Base-by-base conservation (phyloP, 371 early-diverging fungal species). In the Dipsacomyces acuminosporus region DNA sequence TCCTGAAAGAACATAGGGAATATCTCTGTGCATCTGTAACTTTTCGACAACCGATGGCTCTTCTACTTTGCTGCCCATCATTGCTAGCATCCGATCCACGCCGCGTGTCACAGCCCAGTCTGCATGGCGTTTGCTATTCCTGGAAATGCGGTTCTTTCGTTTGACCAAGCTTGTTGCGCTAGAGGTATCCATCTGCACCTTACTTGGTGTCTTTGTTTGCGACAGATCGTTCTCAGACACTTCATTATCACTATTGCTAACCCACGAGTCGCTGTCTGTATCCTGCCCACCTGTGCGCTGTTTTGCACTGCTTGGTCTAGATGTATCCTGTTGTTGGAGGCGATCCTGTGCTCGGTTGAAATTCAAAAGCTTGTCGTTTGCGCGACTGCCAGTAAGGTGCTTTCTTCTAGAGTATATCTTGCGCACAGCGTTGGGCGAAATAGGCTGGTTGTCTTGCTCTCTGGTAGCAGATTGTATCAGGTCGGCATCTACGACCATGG, bases 1-100 rank as follows among this genome's bases (percentile, higher is more conserved):
- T 1, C 80, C 72, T 4, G 69, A 61, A 34, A 71, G 54, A 5
- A 71, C 64, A 19, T 57, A 71, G 18, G 75, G 74, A 24, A 73
- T 51, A 43, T 75, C 75, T 17, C 61, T 57, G 50, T 74, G 70
- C 63, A 69, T 63, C 48, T 74, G 75, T 41, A 64, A 48, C 52
- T 59, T 40, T 36, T 62, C 59, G 13, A 49, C 45, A 23, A 46
- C 41, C 8, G 64, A 57, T 15, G 67, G 67, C 57, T 56, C 63
- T 14, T 66, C 58, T 7, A 63, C 64, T 1, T 42, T 51, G 41
- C 34, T 64, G 45, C 65, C 65, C 65, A 64, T 64, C 40, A 64
- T 19, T 18, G 63, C 55, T 56, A 64, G 51, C 45, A 61, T 43
- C n/a, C 56, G 55, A 24, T 64, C 62, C 1, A 64, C 64, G 48